phyloP scores from a whole-genome alignment of 2,329 filamentous ascomycete genomes.

The Bipolaris bicolor region DNA sequence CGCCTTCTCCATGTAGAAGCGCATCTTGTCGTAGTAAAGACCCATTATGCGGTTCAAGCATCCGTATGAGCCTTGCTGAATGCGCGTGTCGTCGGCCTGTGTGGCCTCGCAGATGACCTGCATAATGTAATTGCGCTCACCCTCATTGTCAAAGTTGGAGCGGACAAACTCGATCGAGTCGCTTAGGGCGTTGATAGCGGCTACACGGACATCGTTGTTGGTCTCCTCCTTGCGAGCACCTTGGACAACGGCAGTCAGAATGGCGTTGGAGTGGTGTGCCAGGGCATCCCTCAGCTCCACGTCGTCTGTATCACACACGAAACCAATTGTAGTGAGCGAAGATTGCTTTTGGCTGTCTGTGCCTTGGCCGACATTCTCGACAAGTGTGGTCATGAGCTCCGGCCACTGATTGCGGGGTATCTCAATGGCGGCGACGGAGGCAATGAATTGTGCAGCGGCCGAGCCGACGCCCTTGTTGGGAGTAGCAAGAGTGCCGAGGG shows the following conservation, averaged over 20 bases:
- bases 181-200: conserved; percentile 90
- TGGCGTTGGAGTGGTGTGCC: conserved; percentile 90
- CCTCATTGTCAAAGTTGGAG: conserved; percentile 98
- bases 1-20: conserved; percentile 99
- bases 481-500: conserved; percentile 85
- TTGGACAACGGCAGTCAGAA: conserved; percentile 96
- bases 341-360: conserved; percentile 89
- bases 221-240: conserved; percentile 95
- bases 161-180: conserved; percentile 97
- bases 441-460: conserved; percentile 92
- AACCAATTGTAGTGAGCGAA: conserved; percentile 94
- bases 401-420: conserved; percentile 91
- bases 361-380: conserved; percentile 90
- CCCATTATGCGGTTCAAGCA: conserved; percentile 99
- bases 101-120: conserved; percentile 99
- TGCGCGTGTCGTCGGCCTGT: conserved; percentile 85
- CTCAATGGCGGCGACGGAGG: conserved; percentile 93
- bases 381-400: conserved; percentile 85
- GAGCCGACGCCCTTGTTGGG: conserved; percentile 81
- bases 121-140: conserved; percentile 99
- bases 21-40: conserved; percentile 99
- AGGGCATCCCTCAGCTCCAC: conserved; percentile 80
- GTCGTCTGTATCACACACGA: conserved; percentile 97
- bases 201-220: conserved; percentile 86
- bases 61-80: conserved; percentile 95